Evolutionary conservation across 2,329 filamentous ascomycete genomes (phyloP).

Genomic region (Trichoderma cornu-damae): DNA sequence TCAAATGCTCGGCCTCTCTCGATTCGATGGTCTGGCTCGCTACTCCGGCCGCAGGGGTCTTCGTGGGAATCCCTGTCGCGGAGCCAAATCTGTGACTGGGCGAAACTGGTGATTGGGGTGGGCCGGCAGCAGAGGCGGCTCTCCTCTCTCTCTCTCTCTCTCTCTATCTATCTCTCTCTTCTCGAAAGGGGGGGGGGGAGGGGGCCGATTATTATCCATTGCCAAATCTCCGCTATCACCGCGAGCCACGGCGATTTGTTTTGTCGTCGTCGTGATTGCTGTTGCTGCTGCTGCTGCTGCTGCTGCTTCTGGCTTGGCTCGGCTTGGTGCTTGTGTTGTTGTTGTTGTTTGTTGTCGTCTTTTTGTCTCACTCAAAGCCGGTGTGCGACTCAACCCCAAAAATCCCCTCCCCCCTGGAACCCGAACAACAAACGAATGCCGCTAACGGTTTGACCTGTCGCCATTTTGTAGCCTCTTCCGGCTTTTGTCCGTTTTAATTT

Average conservation of each 20-base stretch:
- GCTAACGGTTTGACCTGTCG: constrained; percentile 10
- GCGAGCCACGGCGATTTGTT: constrained; percentile 4
- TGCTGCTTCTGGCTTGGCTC: background rate
- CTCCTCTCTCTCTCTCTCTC: too few species aligned
- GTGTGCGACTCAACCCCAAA: background rate
- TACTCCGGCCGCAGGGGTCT: constrained; percentile 8
- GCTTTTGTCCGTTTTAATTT: too few species aligned
- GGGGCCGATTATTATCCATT: constrained; percentile 8
- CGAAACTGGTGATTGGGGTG: constrained; percentile 8
- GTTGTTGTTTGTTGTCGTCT: background rate
- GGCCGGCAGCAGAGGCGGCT: constrained; percentile 4
- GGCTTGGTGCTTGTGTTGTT: background rate
- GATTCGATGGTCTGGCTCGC: background rate
- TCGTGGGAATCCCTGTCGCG: background rate
- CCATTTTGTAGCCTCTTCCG: background rate
- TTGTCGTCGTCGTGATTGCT: background rate
- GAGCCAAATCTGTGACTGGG: background rate
- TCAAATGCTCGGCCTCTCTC: background rate
- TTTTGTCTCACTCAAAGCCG: background rate
- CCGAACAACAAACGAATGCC: background rate
- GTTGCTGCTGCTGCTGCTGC: background rate
- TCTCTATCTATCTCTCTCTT: too few species aligned
- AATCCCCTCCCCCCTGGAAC: background rate
- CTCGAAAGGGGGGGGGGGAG: constrained; percentile 14
- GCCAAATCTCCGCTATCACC: constrained; percentile 12